Conservation (phyloP, 768 basidiomycete genomes). For the Suillus occidentalis region DNA sequence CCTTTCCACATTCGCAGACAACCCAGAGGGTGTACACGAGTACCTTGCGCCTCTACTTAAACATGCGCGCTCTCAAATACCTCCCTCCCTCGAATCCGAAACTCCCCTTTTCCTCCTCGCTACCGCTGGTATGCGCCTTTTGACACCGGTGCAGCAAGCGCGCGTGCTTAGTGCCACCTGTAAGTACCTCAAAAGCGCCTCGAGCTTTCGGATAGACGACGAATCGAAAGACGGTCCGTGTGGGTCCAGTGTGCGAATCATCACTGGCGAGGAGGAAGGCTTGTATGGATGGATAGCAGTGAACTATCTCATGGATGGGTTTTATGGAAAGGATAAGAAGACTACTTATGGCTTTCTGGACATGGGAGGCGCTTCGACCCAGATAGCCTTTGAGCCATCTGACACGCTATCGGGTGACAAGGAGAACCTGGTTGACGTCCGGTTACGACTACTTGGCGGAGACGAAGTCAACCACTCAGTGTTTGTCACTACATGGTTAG, state of each 20-base stretch:
- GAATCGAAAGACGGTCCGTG: slow-evolving; percentile 75
- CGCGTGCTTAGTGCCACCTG: slow-evolving; percentile 78
- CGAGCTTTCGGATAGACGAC: slow-evolving; percentile 73
- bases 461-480: slow-evolving; percentile 88
- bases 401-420: slow-evolving; percentile 52
- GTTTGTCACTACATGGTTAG: slow-evolving; percentile 98
- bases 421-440: slow-evolving; percentile 70
- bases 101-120: slow-evolving; percentile 95
- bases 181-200: slow-evolving; percentile 68
- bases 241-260: slow-evolving; percentile 90
- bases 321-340: slow-evolving; percentile 54
- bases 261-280: slow-evolving; percentile 97
- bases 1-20: slow-evolving; percentile 75
- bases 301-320: slow-evolving; percentile 98
- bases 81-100: slow-evolving; percentile 77
- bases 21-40: slow-evolving; percentile 64
- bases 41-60: slow-evolving; percentile 83
- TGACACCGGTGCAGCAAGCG: slow-evolving; percentile 66
- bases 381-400: slow-evolving; percentile 95
- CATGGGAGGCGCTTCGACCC: slow-evolving; percentile 99
- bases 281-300: slow-evolving; percentile 99
- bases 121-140: slow-evolving; percentile 95
- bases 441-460: slow-evolving; percentile 78
- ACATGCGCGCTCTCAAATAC: slow-evolving; percentile 81
- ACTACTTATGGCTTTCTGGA: slow-evolving; percentile 98